Evolutionary conservation across 805 yeast genomes (phyloP), one percentile per base, ranked within the genome.

Genomic region (Monosporozyma aquatica): DNA sequence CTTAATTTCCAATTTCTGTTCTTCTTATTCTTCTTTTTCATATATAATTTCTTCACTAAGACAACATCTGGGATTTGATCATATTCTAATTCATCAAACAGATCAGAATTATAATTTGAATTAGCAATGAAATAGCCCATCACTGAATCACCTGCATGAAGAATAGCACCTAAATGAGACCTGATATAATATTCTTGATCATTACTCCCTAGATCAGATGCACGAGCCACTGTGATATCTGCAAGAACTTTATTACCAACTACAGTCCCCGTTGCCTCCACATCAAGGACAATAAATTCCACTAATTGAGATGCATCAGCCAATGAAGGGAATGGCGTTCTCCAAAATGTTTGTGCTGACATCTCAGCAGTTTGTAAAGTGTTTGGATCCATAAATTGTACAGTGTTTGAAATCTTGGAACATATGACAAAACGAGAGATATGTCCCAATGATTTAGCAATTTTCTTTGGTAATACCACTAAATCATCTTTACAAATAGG

Each of bases 401-500:
- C 56, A 44, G 84, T 68, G 60, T 86, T 90, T 34, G 94, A 76
- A 42, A 92, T 68, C 59, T 85, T 85, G 43, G 86, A 78, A 68
- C 98, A 92, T 42, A 92, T 61, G 8, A 84, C 92, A 48, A 90
- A 68, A 58, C 85, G 79, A 26, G 89, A 70, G 43, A 87, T 83
- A 59, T 81, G 82, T 41, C 97, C 96, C 65, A 86, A 61, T 10
- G 84, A 74, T 49, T 79, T 76, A 3, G 97, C 96, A 49, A 90
- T 63, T 57, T 81, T 82, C 59, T 82, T 82, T 20, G 98, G 98
- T 51, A 92, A 69, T 27, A 90, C 86, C 17, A 92, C 95, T 53
- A 92, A 70, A 61, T 94, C 98, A 59, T 92, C 99, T 64, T 90
- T 84, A 74, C 98, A 92, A 36, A 94, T 79, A 15, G 98, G 98